Conservation (phyloP, 2,329 filamentous ascomycete species). For the Chrysoporthe cubensis region DNA sequence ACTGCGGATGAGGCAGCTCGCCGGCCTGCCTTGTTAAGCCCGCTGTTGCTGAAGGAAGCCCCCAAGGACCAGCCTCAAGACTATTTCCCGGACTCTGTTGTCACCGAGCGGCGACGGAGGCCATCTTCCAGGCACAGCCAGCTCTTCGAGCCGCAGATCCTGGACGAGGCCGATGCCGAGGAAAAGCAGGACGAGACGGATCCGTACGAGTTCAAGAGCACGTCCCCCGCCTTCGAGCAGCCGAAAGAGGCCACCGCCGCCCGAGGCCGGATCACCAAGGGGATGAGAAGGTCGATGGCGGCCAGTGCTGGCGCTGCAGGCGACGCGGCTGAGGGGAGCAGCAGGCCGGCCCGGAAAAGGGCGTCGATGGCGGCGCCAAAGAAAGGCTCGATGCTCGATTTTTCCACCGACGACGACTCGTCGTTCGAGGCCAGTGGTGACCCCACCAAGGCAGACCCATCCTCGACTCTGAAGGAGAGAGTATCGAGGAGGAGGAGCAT, state of each 20-base stretch:
- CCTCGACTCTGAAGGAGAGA: conserved; percentile 34
- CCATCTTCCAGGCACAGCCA: conserved; percentile 38
- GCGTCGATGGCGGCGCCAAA: conserved; percentile 47
- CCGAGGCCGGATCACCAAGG: conserved; percentile 37
- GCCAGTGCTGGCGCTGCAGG: conserved; percentile 26
- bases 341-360: conserved; percentile 42
- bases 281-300: conserved; percentile 34
- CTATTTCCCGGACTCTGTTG: conserved; percentile 39
- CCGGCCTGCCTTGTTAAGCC: conserved; percentile 40
- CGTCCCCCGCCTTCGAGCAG: conserved; percentile 44
- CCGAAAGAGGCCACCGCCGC: conserved; percentile 24
- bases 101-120: conserved; percentile 47
- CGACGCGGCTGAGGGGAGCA: conserved; percentile 31
- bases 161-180: conserved; percentile 5
- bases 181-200: conserved; percentile 38
- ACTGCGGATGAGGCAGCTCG: conserved; percentile 30
- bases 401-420: conserved; percentile 38
- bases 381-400: conserved; percentile 37
- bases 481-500: conserved; percentile 58
- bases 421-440: conserved; percentile 34
- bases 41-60: conserved; percentile 41
- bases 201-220: conserved; percentile 59
- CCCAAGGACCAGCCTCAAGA: conserved; percentile 40
- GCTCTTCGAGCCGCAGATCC: conserved; percentile 14
- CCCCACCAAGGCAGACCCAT: conserved; percentile 34